These are phyloP conservation scores for Juglanconis juglandina DNA, from an alignment of 2,329 filamentous ascomycete genomes.

Conservation along the genomic window DNA sequence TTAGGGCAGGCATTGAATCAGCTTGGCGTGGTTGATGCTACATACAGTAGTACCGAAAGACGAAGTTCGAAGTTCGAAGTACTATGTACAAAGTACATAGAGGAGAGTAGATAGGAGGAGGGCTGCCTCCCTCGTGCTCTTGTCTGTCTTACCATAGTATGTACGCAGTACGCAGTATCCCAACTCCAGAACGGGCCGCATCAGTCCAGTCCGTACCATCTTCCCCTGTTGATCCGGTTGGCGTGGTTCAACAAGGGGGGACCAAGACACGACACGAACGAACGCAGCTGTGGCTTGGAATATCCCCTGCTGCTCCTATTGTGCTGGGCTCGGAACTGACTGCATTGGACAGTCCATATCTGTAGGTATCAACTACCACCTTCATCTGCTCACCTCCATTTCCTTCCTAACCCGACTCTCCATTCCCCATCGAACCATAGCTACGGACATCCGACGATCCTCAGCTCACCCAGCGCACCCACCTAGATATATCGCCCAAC, in stretches of 20 bases:
- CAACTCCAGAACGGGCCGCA: not conserved
- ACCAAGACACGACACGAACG: not conserved
- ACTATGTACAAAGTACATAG: no score
- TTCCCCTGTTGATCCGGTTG: conserved; percentile 7
- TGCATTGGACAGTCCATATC: no score
- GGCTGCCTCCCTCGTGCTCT: no score
- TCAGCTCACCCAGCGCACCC: not conserved
- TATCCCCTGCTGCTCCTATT: not conserved
- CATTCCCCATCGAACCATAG: conserved; percentile 4
- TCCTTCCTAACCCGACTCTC: not conserved
- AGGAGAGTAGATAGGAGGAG: no score
- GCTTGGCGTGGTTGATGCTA: no score
- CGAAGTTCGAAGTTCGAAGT: no score
- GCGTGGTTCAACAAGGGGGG: not conserved
- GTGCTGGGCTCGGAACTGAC: no score
- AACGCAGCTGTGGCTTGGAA: not conserved
- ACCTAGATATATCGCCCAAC: not conserved
- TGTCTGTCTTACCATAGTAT: no score
- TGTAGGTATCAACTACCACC: not conserved
- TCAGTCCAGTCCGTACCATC: not conserved
- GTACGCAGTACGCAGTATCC: not conserved
- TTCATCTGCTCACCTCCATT: conserved; percentile 5
- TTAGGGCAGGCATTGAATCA: no score
- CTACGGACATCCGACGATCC: not conserved
- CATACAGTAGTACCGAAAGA: no score